A percentile compares a stretch with the other conserved stretches of the same genome.
Evolutionary conservation across 352 stramenopile genomes (phyloP).

Genomic region (Saprolegnia diclina): DNA sequence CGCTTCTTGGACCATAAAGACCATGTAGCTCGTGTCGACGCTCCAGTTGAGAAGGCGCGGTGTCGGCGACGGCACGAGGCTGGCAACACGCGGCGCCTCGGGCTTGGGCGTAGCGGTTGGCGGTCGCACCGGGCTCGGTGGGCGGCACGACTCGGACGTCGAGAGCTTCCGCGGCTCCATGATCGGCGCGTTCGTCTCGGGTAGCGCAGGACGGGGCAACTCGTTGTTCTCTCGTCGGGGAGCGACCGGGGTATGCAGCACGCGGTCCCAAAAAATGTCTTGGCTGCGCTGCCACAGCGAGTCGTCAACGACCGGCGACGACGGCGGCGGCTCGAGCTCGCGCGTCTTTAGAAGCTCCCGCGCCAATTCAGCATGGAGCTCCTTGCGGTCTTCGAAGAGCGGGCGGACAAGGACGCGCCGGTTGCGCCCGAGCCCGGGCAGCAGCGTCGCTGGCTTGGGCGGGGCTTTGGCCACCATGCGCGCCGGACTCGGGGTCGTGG

Average conservation of each 20-base stretch:
- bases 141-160: background rate
- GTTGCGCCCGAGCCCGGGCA: constrained; percentile 39
- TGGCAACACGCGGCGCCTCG: background rate
- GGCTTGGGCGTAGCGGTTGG: background rate
- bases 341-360: constrained; percentile 32
- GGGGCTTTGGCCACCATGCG: constrained; percentile 27
- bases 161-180: constrained; percentile 3
- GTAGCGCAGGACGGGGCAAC: constrained; percentile 24
- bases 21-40: constrained; percentile 17
- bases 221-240: background rate
- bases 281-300: constrained; percentile 26
- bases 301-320: background rate
- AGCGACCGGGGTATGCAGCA: background rate
- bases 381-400: constrained; percentile 55
- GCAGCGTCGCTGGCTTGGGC: constrained; percentile 31
- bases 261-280: constrained; percentile 24
- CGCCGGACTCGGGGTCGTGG: background rate
- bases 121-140: constrained; percentile 22
- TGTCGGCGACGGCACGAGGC: background rate
- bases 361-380: constrained; percentile 35
- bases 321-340: constrained; percentile 9
- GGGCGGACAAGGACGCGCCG: constrained; percentile 66
- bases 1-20: constrained; percentile 24
- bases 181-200: background rate
- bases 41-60: background rate